Conservation (phyloP, 257 asterid genomes). For the Gentiana macrophylla region DNA sequence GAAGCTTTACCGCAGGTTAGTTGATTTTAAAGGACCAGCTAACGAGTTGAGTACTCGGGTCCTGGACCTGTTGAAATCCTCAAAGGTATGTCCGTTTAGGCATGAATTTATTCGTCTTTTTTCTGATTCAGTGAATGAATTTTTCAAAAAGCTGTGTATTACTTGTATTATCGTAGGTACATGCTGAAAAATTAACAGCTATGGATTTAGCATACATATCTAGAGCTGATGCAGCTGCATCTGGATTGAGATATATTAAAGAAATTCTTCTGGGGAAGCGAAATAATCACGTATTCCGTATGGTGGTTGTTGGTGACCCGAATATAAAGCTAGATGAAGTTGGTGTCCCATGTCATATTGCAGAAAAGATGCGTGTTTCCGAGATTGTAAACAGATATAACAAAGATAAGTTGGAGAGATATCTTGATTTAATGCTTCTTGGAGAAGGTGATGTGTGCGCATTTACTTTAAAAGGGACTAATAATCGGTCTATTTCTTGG, state of each 20-base stretch:
- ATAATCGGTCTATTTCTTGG: constrained; percentile 32
- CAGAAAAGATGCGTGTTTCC: constrained; percentile 45
- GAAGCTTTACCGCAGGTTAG: constrained; percentile 50
- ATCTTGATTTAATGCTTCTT: constrained; percentile 45
- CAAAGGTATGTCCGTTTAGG: constrained; percentile 56
- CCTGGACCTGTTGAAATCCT: constrained; percentile 57
- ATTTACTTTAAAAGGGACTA: constrained; percentile 49
- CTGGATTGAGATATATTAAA: constrained; percentile 71
- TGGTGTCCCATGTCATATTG: constrained; percentile 66
- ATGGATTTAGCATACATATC: constrained; percentile 23
- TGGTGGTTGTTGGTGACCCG: constrained; percentile 96
- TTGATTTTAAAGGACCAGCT: constrained; percentile 68
- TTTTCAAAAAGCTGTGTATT: constrained; percentile 3
- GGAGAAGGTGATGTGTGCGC: constrained; percentile 36
- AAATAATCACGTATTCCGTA: constrained; percentile 69
- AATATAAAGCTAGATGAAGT: constrained; percentile 54
- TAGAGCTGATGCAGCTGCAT: constrained; percentile 36
- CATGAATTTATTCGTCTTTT: constrained; percentile 2
- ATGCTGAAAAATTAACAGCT: constrained; percentile 54
- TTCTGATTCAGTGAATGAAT: not conserved
- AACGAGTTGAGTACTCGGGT: constrained; percentile 74
- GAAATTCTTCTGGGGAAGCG: constrained; percentile 80
- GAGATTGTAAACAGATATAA: constrained; percentile 58
- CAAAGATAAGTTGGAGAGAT: constrained; percentile 34
- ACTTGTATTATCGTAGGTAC: constrained; percentile 52